Percentiles rank a stretch among this genome's conserved stretches.
Evolutionary conservation across 192 early-diverging fungal species (phyloP).

Genomic region (Backusella westeae): DNA sequence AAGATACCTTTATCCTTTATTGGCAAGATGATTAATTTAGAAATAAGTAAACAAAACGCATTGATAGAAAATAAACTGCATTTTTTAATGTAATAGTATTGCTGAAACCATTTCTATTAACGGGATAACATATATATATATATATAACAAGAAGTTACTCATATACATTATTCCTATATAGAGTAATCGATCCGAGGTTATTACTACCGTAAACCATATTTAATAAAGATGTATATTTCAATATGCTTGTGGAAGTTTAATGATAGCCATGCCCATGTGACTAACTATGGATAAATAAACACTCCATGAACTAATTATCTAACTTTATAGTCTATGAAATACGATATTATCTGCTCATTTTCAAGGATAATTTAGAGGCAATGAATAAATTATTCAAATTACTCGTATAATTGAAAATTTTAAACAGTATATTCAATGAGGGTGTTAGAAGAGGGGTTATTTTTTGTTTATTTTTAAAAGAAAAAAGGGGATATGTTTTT

Average conservation of each 20-base stretch:
- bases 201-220: neutral
- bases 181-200: neutral
- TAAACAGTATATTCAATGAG: neutral
- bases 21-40: neutral
- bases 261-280: neutral
- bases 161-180: neutral
- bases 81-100: neutral
- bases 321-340: neutral
- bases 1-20: neutral
- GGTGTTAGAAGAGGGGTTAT: neutral
- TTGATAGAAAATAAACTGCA: neutral
- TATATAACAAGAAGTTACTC: neutral
- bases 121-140: neutral
- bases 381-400: neutral
- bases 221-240: neutral
- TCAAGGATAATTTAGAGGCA: neutral
- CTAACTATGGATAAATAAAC: neutral
- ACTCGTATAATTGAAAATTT: neutral
- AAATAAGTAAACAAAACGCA: neutral
- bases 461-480: neutral
- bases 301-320: neutral
- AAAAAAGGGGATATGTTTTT: neutral
- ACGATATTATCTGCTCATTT: neutral
- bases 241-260: neutral
- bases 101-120: neutral